Evolutionary conservation across 805 yeast species (phyloP).

Genomic region (Hanseniaspora vineae): DNA sequence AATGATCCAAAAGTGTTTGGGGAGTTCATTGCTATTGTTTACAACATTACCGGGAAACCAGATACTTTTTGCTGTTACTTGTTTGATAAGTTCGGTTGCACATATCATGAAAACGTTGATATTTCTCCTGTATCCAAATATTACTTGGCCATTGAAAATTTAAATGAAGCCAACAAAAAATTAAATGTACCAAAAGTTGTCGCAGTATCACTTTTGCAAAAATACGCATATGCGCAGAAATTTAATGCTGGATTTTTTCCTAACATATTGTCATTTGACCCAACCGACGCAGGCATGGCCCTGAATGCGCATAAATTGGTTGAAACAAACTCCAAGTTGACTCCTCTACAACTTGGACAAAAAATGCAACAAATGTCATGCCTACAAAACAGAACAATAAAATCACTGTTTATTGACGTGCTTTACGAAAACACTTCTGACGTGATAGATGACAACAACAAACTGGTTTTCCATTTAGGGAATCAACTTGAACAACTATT

Average conservation of each 20-base stretch:
- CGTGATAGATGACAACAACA: slow-evolving; percentile 52
- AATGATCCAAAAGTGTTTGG: slow-evolving; percentile 34
- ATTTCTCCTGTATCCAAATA: slow-evolving; percentile 50
- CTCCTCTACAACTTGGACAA: slow-evolving; percentile 47
- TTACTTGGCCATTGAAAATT: slow-evolving; percentile 67
- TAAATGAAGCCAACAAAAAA: slow-evolving; percentile 33
- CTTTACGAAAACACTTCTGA: slow-evolving; percentile 46
- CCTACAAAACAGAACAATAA: slow-evolving; percentile 34
- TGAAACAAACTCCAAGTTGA: slow-evolving; percentile 23
- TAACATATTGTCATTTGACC: slow-evolving; percentile 45
- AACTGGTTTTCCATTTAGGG: slow-evolving; percentile 64
- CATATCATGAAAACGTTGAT: slow-evolving; percentile 45
- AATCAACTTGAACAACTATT: slow-evolving; percentile 79
- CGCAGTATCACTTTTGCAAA: slow-evolving; percentile 60
- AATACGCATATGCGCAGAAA: slow-evolving; percentile 40
- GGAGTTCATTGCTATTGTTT: slow-evolving; percentile 35
- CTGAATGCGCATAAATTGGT: slow-evolving; percentile 55
- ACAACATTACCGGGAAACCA: slow-evolving; percentile 30
- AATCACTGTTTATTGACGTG: slow-evolving; percentile 56
- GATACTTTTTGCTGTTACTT: slow-evolving; percentile 39
- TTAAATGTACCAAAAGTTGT: slow-evolving; percentile 60
- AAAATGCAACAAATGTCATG: slow-evolving; percentile 45
- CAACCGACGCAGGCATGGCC: slow-evolving; percentile 68
- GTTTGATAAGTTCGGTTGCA: slow-evolving; percentile 54
- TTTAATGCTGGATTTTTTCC: slow-evolving; percentile 8